Base-by-base conservation (phyloP, 1,284 basidiomycete species). In the Cutaneotrichosporon daszewskae region DNA sequence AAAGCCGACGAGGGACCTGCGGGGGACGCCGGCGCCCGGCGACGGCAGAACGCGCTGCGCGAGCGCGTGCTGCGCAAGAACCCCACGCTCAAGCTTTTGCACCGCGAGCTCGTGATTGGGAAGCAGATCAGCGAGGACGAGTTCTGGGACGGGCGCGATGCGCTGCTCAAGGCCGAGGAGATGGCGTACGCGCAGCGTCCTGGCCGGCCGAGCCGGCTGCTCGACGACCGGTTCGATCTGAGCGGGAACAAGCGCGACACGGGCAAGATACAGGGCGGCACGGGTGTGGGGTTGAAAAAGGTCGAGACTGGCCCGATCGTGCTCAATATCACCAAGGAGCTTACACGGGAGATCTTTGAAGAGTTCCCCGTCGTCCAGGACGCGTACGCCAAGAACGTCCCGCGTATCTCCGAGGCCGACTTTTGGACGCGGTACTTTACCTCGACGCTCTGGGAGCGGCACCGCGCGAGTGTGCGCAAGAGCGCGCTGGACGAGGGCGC, bases 401-500 rank as follows among this genome's bases (percentile, higher is more conserved):
- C 92, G 11, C 59, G 34, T 3, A 45, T 96, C 33, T 80, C 81
- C 23, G 89, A 96, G 68, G 82, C 79, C 45, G 83, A 89, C 51
- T 99, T 99, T 64, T 99, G 95, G 95, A 84, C 81, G 54, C 80
- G 94, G 27, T 99, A 97, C 73, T 97, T 99, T 66, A 84, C 88
- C 57, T 92, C 87, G 10, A 89, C 86, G 60, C 76, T 99, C 9
- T 97, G 95, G 76, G 88, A 96, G 62, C 83, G 86, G 2, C 87
- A 97, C 68, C 82, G 90, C 27, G 92, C 94, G 2, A 91, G 87
- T 22, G 89, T 91, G 48, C 81, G 92, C 32, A 83, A 66, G 41
- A 57, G 58, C 7, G 57, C 63, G 5, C 55, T 55, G 11, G 68
- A 68, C 37, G 65, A 89, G 59, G 83, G 88, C 60, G 82, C 88